Conservation (phyloP, 805 yeast genomes). For the Ogataea corticis region DNA sequence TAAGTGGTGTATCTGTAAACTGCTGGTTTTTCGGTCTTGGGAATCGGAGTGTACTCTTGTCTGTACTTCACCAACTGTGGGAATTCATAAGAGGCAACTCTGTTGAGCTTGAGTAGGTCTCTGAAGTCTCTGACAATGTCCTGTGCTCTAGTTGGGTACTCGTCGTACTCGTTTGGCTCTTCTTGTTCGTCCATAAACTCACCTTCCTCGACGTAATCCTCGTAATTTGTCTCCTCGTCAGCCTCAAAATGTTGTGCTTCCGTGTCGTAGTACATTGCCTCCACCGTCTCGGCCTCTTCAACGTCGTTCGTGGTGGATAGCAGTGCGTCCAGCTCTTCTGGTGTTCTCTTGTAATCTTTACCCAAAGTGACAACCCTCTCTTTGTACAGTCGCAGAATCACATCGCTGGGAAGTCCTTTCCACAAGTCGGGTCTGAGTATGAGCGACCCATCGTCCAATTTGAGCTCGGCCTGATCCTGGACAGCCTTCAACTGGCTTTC, state of each 20-base stretch:
- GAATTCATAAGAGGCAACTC: slow-evolving; percentile 89
- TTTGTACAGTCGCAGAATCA: slow-evolving; percentile 59
- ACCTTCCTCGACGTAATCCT: slow-evolving; percentile 39
- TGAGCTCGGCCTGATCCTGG: slow-evolving; percentile 14
- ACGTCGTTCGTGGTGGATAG: slow-evolving; percentile 41
- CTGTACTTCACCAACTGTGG: slow-evolving; percentile 80
- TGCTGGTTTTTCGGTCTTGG: slow-evolving; percentile 50
- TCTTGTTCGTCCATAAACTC: slow-evolving; percentile 30
- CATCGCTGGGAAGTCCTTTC: slow-evolving; percentile 66
- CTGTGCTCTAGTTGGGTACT: slow-evolving; percentile 69
- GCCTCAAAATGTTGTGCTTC: slow-evolving; percentile 46
- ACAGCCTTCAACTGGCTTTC: slow-evolving; percentile 16
- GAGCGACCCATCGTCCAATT: slow-evolving; percentile 31
- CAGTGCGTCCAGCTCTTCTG: slow-evolving; percentile 58
- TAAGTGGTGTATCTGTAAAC: slow-evolving; percentile 71
- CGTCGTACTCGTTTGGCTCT: slow-evolving; percentile 57
- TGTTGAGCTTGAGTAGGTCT: slow-evolving; percentile 69
- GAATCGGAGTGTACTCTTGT: slow-evolving; percentile 58
- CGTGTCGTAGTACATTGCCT: slow-evolving; percentile 40
- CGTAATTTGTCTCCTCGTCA: slow-evolving; percentile 42
- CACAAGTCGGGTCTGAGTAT: slow-evolving; percentile 67
- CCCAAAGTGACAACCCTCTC: slow-evolving; percentile 56
- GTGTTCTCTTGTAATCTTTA: slow-evolving; percentile 46
- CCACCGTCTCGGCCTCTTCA: slow-evolving; percentile 28
- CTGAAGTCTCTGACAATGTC: slow-evolving; percentile 70